Conservation (phyloP, 306 rosid genomes). For the Cucurbita pepo region DNA sequence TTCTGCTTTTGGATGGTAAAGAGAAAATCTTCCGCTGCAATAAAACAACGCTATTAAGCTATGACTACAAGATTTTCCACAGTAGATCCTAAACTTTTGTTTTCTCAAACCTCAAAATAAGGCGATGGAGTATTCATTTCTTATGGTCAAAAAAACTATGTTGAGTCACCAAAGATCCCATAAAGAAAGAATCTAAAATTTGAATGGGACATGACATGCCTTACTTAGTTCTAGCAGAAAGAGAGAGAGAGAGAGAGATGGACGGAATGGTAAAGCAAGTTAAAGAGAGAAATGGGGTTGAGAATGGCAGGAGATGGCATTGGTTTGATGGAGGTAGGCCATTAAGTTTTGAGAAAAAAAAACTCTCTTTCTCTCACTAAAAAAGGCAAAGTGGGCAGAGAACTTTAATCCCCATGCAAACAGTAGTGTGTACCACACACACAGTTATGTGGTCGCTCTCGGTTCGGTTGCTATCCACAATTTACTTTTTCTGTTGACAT, state of each 20-base stretch:
- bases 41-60: neutral
- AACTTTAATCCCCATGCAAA: slow-evolving; percentile 27
- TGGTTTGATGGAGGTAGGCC: slow-evolving; percentile 27
- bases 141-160: neutral
- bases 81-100: neutral
- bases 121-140: neutral
- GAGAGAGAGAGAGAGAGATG: slow-evolving; percentile 14
- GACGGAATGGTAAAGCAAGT: slow-evolving; percentile 21
- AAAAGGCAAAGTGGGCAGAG: slow-evolving; percentile 22
- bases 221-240: slow-evolving; percentile 11
- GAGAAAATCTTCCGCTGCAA: neutral
- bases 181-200: slow-evolving; percentile 23
- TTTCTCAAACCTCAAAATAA: neutral
- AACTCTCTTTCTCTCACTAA: slow-evolving; percentile 2
- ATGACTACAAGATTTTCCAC: neutral
- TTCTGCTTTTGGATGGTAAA: neutral
- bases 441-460: slow-evolving; percentile 21
- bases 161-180: slow-evolving; percentile 1
- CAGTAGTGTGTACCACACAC: slow-evolving; percentile 11
- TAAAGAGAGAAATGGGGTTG: slow-evolving; percentile 23
- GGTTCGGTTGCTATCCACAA: slow-evolving; percentile 29
- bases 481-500: slow-evolving; percentile 40
- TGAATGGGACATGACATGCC: slow-evolving; percentile 38
- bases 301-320: slow-evolving; percentile 22
- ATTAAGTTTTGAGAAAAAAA: slow-evolving; percentile 13